Percentiles rank a stretch among this genome's conserved stretches.
phyloP scores from a whole-genome alignment of 805 yeast species.

The Spathaspora passalidarum region DNA sequence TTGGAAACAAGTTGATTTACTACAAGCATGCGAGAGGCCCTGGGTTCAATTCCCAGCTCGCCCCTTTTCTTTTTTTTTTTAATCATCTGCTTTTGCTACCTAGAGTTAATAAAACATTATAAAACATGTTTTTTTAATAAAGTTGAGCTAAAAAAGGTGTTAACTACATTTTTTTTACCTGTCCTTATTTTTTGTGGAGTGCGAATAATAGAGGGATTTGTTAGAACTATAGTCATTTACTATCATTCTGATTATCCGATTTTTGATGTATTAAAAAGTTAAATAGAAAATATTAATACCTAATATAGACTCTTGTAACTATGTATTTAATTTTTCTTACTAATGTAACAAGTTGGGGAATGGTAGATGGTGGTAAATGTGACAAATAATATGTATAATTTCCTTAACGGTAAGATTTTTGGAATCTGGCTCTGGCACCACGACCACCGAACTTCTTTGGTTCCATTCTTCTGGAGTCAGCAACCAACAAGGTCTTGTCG shows the following conservation, averaged over 20 bases:
- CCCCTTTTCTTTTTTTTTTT: slow-evolving; percentile 19
- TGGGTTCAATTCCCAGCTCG: slow-evolving; percentile 59
- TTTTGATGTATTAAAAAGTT: slow-evolving; percentile 5
- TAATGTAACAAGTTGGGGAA: slow-evolving; percentile 5
- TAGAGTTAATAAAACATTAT: neutral
- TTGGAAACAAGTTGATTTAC: slow-evolving; percentile 18
- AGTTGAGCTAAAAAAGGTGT: neutral
- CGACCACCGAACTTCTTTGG: slow-evolving; percentile 99
- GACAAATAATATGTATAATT: slow-evolving; percentile 3
- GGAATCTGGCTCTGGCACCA: slow-evolving; percentile 99
- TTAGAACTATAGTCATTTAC: too few relatives aligned
- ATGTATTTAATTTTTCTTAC: slow-evolving; percentile 1
- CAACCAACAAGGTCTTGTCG: slow-evolving; percentile 99
- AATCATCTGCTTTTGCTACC: neutral
- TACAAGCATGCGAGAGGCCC: slow-evolving; percentile 49
- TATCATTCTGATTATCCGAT: too few relatives aligned
- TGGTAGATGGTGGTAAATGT: neutral
- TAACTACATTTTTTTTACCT: neutral
- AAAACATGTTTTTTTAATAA: neutral
- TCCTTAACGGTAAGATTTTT: slow-evolving; percentile 98
- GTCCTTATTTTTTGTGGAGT: too few relatives aligned
- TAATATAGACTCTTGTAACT: slow-evolving; percentile 5
- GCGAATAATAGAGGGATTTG: neutral
- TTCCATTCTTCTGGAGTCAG: slow-evolving; percentile 99
- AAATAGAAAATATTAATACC: slow-evolving; percentile 5